Percentiles rank a stretch among this genome's conserved stretches.
These are phyloP conservation scores for Leccinum broughii DNA, from an alignment of 768 basidiomycete species.

Conservation along the genomic window DNA sequence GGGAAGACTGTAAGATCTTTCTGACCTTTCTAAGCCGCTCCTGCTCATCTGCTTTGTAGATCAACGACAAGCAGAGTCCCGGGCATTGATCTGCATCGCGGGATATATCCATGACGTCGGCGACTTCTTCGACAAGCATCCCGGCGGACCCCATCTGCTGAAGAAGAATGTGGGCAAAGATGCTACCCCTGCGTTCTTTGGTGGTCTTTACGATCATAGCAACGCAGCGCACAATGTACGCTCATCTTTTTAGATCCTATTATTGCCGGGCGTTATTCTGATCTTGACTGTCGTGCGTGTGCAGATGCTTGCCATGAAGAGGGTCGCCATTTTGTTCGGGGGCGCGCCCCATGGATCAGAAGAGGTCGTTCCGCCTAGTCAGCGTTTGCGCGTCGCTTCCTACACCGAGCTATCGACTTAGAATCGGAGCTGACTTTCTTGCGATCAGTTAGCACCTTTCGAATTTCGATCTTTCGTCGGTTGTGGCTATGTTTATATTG, in stretches of 20 bases:
- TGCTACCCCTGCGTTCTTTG: constrained; percentile 89
- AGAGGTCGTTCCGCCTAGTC: constrained; percentile 9
- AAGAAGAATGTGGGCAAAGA: constrained; percentile 86
- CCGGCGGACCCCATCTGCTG: constrained; percentile 81
- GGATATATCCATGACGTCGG: constrained; percentile 89
- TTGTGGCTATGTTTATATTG: not conserved
- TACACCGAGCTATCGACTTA: not conserved
- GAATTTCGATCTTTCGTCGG: not conserved
- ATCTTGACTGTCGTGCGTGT: not conserved
- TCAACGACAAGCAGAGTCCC: constrained; percentile 73
- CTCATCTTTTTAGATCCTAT: constrained; percentile 1
- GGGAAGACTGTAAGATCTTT: constrained; percentile 68
- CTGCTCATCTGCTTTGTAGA: constrained; percentile 38
- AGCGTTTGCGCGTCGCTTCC: constrained; percentile 7
- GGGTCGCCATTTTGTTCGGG: constrained; percentile 10
- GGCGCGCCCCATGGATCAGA: constrained; percentile 11
- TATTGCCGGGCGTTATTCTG: not conserved
- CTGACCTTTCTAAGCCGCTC: constrained; percentile 1
- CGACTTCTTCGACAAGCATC: constrained; percentile 82
- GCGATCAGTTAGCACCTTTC: not conserved
- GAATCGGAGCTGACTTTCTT: not conserved
- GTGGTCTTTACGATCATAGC: constrained; percentile 81
- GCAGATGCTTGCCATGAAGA: constrained; percentile 14
- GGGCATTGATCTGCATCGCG: constrained; percentile 81
- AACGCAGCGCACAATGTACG: constrained; percentile 80